phyloP scores from a whole-genome alignment of 306 rosid species.

The Ormosia emarginata region DNA sequence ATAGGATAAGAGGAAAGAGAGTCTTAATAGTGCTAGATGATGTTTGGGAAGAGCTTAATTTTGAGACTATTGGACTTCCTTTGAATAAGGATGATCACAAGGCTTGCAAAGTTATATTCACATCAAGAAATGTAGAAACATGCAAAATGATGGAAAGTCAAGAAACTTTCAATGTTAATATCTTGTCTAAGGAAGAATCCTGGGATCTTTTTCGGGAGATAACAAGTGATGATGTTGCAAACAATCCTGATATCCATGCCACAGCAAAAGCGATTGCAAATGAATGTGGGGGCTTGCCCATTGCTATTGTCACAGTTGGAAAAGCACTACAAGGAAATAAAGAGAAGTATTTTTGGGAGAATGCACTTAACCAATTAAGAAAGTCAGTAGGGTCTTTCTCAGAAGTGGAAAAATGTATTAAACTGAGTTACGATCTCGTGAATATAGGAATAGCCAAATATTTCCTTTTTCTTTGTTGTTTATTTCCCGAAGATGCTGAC shows the following conservation, averaged over 20 bases:
- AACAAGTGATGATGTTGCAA: neutral
- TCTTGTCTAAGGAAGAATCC: neutral
- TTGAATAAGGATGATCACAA: too few species aligned
- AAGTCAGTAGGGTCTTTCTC: neutral
- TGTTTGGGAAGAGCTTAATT: too few species aligned
- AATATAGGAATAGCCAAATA: neutral
- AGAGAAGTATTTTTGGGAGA: neutral
- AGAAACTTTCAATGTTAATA: neutral
- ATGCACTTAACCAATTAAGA: conserved; percentile 6
- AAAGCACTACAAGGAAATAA: neutral
- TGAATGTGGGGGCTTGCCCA: conserved; percentile 33
- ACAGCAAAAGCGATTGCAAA: conserved; percentile 3
- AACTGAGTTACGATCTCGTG: conserved; percentile 2
- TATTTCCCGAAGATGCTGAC: too few species aligned
- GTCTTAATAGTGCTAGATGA: too few species aligned
- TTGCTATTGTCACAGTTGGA: conserved; percentile 27
- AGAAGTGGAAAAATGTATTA: neutral
- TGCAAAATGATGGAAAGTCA: neutral
- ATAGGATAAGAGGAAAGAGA: too few species aligned
- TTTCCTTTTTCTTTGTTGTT: too few species aligned
- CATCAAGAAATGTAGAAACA: neutral
- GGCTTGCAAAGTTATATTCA: too few species aligned
- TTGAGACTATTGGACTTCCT: too few species aligned
- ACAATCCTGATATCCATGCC: neutral
- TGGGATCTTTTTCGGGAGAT: neutral